Conservation (phyloP, 2,329 filamentous ascomycete species). For the Thelonectria discophora region DNA sequence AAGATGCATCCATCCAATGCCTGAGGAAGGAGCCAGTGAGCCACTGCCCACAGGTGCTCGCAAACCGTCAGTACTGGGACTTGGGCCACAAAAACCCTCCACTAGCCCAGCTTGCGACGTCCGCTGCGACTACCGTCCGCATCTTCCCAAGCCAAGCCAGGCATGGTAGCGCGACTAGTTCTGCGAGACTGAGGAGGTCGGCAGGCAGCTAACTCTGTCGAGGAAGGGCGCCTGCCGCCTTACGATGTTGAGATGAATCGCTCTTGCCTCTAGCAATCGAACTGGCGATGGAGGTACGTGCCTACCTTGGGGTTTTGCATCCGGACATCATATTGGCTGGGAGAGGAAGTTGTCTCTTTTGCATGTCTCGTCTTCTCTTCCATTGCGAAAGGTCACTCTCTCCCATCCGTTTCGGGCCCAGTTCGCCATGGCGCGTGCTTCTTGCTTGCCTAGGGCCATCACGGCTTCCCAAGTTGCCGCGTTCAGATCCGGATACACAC, state of each 20-base stretch:
- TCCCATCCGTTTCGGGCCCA: not conserved
- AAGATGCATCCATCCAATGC: not conserved
- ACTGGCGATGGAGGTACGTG: not conserved
- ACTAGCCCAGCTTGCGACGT: constrained; percentile 11
- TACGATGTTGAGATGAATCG: constrained; percentile 6
- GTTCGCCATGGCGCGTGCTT: constrained; percentile 6
- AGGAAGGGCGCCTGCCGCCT: constrained; percentile 17
- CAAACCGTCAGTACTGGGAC: constrained; percentile 10
- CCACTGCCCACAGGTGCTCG: not conserved
- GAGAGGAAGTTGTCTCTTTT: not conserved
- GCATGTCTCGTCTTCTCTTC: not conserved
- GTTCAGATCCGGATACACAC: not conserved
- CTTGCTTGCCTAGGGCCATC: not conserved
- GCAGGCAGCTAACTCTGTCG: constrained; percentile 11
- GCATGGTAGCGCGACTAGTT: constrained; percentile 10
- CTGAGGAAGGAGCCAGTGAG: not conserved
- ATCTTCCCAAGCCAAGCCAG: constrained; percentile 12
- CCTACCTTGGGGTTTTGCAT: not conserved
- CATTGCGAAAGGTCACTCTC: not conserved
- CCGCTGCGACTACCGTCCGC: constrained; percentile 12
- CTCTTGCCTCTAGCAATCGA: not conserved
- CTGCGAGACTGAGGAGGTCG: not conserved
- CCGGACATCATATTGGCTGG: not conserved
- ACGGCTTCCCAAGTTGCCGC: not conserved
- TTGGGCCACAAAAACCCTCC: constrained; percentile 20